Evolutionary conservation across 1,139 yeast genomes (phyloP).

Genomic region (Pichia sp.): DNA sequence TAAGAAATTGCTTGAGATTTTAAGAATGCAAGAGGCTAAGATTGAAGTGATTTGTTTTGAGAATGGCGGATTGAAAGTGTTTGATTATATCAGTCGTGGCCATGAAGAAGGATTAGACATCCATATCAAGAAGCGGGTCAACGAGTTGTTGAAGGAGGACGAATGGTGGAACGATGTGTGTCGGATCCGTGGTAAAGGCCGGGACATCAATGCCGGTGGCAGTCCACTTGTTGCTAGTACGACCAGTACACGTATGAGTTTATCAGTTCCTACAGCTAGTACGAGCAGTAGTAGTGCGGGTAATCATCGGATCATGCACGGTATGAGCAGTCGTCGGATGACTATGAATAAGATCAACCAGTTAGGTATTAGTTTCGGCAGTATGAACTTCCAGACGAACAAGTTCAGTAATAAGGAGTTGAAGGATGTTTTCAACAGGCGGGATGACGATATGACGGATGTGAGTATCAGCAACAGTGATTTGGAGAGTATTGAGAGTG

Average conservation of each 20-base stretch:
- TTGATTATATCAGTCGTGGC: constrained; percentile 79
- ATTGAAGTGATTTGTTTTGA: constrained; percentile 68
- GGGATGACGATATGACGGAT: constrained; percentile 72
- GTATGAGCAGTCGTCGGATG: constrained; percentile 9
- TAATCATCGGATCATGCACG: not conserved
- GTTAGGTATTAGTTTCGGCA: constrained; percentile 17
- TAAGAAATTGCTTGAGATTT: constrained; percentile 58
- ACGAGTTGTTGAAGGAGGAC: constrained; percentile 37
- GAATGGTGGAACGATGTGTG: constrained; percentile 46
- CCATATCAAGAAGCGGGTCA: constrained; percentile 37
- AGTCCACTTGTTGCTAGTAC: constrained; percentile 9
- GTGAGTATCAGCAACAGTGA: constrained; percentile 34
- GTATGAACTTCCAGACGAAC: constrained; percentile 17
- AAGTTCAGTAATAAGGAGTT: constrained; percentile 23
- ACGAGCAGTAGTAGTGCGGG: not conserved
- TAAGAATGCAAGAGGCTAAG: constrained; percentile 75
- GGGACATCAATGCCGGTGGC: not conserved
- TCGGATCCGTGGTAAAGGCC: constrained; percentile 30
- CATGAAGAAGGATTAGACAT: constrained; percentile 29
- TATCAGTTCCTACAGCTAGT: not conserved
- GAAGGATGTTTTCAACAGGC: constrained; percentile 30
- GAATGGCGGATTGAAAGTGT: constrained; percentile 57
- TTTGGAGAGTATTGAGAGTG: constrained; percentile 4
- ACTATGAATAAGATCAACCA: constrained; percentile 16
- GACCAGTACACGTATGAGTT: not conserved